These are phyloP conservation scores for Lepidium didymum DNA, from an alignment of 345 rosid species.

Conservation along the genomic window DNA sequence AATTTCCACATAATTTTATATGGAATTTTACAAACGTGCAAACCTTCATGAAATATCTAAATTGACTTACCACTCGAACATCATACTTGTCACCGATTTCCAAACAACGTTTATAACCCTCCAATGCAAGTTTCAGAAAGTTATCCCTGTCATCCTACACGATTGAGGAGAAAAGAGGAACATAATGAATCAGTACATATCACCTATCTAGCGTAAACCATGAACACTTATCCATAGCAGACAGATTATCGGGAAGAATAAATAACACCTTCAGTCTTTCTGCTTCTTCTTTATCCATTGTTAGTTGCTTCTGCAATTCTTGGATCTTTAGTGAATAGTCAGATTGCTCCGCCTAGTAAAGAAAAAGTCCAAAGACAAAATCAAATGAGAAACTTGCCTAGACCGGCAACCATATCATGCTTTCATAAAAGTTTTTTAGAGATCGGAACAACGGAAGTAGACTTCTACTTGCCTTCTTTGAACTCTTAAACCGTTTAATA, in stretches of 20 bases:
- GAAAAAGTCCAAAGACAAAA: slow-evolving; percentile 4
- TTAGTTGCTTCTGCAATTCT: slow-evolving; percentile 80
- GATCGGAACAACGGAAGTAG: not conserved
- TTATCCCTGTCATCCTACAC: slow-evolving; percentile 83
- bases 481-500: slow-evolving; percentile 45
- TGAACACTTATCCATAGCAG: not conserved
- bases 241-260: not conserved
- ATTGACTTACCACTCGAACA: slow-evolving; percentile 76
- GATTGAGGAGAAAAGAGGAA: not conserved
- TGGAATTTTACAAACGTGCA: not conserved
- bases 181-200: slow-evolving; percentile 11
- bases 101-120: slow-evolving; percentile 82
- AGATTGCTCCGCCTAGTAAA: slow-evolving; percentile 58
- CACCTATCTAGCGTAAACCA: not conserved
- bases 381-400: not conserved
- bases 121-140: slow-evolving; percentile 83
- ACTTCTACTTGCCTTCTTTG: slow-evolving; percentile 48
- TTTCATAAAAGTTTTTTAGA: not conserved
- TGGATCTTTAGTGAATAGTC: slow-evolving; percentile 76
- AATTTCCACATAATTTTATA: too few species aligned
- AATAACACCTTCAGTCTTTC: slow-evolving; percentile 63
- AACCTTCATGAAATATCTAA: not conserved
- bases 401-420: not conserved
- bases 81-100: slow-evolving; percentile 89
- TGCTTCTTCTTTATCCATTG: slow-evolving; percentile 84